phyloP scores from a whole-genome alignment of 2,329 filamentous ascomycete species.

The Talaromyces pinophilus region DNA sequence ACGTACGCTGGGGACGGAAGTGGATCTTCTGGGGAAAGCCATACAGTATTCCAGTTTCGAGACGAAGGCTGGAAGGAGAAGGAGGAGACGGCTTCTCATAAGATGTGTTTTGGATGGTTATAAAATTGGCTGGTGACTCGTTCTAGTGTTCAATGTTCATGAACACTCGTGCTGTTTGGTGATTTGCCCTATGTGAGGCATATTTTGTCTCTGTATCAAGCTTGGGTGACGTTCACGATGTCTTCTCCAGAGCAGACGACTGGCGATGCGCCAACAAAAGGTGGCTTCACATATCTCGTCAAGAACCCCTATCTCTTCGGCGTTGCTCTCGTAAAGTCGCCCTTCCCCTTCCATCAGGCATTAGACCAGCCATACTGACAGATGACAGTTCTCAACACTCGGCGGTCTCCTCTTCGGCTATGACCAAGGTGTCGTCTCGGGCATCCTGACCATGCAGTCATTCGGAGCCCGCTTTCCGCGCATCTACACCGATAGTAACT shows the following conservation, averaged over 20 bases:
- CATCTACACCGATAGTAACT: constrained; percentile 48
- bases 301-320: constrained; percentile 51
- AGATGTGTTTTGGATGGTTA: not conserved
- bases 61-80: not conserved
- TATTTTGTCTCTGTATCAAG: not conserved
- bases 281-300: constrained; percentile 32
- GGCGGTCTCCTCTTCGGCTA: constrained; percentile 53
- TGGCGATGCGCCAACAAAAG: constrained; percentile 23
- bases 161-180: not conserved
- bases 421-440: constrained; percentile 54
- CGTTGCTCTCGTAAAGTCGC: constrained; percentile 43
- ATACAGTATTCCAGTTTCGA: too few relatives aligned
- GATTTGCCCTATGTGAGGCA: not conserved
- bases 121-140: not conserved
- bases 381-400: constrained; percentile 41
- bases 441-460: constrained; percentile 51
- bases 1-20: not conserved
- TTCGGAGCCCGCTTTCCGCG: constrained; percentile 46
- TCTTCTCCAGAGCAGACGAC: constrained; percentile 22
- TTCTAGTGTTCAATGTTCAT: not conserved
- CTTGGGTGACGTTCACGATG: constrained; percentile 25
- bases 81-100: not conserved
- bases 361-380: not conserved
- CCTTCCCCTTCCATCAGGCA: not conserved
- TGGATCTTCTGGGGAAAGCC: not conserved